Conservation (phyloP, 805 yeast genomes). For the Saccharomycopsis selenospora region DNA sequence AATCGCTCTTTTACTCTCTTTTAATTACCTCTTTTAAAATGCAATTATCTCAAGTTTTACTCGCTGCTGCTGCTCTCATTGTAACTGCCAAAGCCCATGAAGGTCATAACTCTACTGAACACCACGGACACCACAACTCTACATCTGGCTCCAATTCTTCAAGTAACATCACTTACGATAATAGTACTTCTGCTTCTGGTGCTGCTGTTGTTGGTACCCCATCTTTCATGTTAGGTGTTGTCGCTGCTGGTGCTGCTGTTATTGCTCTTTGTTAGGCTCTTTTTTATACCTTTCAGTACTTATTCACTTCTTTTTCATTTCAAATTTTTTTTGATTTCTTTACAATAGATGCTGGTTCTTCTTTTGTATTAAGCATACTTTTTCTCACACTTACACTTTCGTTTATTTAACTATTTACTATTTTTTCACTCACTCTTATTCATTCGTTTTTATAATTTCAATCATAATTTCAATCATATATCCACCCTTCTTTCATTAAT, state of each 20-base stretch:
- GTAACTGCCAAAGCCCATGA: slow-evolving; percentile 19
- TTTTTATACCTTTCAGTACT: too few relatives aligned
- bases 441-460: too few relatives aligned
- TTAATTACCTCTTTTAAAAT: slow-evolving; percentile 17
- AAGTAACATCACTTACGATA: neutral
- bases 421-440: too few relatives aligned
- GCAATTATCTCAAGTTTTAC: slow-evolving; percentile 20
- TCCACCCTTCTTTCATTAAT: too few relatives aligned
- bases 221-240: slow-evolving; percentile 11
- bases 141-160: slow-evolving; percentile 3
- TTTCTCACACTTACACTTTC: neutral
- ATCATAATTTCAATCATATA: too few relatives aligned
- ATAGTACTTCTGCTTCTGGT: neutral
- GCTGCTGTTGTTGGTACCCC: slow-evolving; percentile 12
- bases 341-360: neutral
- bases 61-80: slow-evolving; percentile 18
- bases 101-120: too few relatives aligned
- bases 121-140: slow-evolving; percentile 9
- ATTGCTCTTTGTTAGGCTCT: slow-evolving; percentile 17
- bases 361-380: neutral
- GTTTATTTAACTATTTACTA: neutral
- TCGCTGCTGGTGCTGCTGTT: slow-evolving; percentile 19
- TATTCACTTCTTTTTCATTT: too few relatives aligned
- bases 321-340: too few relatives aligned
- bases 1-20: too few relatives aligned